These are phyloP conservation scores for Ophiostoma ulmi DNA, from an alignment of 2,329 filamentous ascomycete species.

Conservation along the genomic window DNA sequence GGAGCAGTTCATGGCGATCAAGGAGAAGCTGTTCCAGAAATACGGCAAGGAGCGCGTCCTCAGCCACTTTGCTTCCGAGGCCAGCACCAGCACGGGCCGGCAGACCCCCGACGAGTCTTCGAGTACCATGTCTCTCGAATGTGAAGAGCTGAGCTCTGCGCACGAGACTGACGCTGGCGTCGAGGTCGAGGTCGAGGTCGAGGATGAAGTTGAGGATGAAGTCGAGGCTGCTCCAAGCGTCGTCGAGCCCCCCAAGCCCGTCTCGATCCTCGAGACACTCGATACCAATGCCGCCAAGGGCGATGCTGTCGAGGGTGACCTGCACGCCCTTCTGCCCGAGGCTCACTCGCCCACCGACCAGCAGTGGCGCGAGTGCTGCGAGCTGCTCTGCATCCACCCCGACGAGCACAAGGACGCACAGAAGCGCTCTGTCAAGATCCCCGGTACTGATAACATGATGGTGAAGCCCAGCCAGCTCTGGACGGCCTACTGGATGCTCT, in stretches of 20 bases:
- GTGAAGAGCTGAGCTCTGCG: not conserved
- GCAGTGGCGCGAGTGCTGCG: conserved; percentile 27
- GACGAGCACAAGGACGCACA: conserved; percentile 26
- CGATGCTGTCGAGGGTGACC: conserved; percentile 28
- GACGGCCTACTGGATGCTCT: conserved; percentile 30
- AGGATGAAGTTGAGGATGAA: not conserved
- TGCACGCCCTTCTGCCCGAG: conserved; percentile 27
- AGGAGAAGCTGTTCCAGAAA: not conserved
- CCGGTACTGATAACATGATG: conserved; percentile 27
- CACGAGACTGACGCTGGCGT: not conserved
- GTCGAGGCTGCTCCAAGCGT: not conserved
- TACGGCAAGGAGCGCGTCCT: not conserved
- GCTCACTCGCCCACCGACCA: conserved; percentile 24
- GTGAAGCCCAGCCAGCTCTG: conserved; percentile 29
- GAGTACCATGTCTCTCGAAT: not conserved
- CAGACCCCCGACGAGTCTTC: not conserved
- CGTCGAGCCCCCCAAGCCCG: not conserved
- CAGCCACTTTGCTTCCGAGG: conserved; percentile 1
- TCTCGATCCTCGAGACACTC: conserved; percentile 26
- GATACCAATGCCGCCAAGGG: conserved; percentile 28
- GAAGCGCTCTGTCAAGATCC: conserved; percentile 26
- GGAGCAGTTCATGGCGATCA: not conserved
- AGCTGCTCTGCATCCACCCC: conserved; percentile 26
- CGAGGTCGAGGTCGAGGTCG: not conserved
- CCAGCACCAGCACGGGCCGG: not conserved